Base-by-base conservation (phyloP, 23 red algal species). In the Gracilaria domingensis region DNA sequence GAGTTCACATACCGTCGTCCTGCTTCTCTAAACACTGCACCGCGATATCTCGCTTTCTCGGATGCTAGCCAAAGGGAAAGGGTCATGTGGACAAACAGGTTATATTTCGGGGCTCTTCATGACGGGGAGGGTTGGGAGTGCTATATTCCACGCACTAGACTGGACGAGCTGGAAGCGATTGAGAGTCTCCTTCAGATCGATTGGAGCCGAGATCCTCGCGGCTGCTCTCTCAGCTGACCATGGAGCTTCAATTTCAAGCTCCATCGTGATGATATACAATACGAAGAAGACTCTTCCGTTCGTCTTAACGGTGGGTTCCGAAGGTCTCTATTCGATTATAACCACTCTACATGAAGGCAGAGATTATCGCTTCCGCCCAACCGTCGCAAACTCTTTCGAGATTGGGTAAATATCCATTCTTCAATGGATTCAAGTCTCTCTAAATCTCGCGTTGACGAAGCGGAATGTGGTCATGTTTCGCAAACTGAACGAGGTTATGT, bases 271-370 rank as follows among this genome's bases (percentile, higher is more conserved):
- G n/a, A n/a, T 89, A 23, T 77, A 89, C 36, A 72, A 54, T 11
- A 57, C 85, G 33, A 20, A 59, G 14, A 44, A 25, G 3, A 33
- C 33, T 24, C 57, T 80, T 18, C 70, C n/a, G 35, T 89, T 80
- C 49, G 53, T 89, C 0, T 58, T 67, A 12, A 64, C 66, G 21
- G 85, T 89, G 13, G 85, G 69, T 33, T 89, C 51, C 3, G 26
- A 77, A 45, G 85, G 85, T 14, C 53, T 80, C 11, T 59, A 79
- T 35, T 89, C 85, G 29, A 80, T 48, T 11, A 44, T 89, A 0
- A 89, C 53, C 8, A 89, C 85, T 7, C 85, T 89, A 28, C 85
- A 89, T 65, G 85, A 89, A 89, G 71, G 66, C 16, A 36, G 0
- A 24, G 72, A 89, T 42, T 89, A 89, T 49, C 74, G 71, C 28